Base-by-base conservation (phyloP, 1,284 basidiomycete genomes). In the Coniferiporia weirii region DNA sequence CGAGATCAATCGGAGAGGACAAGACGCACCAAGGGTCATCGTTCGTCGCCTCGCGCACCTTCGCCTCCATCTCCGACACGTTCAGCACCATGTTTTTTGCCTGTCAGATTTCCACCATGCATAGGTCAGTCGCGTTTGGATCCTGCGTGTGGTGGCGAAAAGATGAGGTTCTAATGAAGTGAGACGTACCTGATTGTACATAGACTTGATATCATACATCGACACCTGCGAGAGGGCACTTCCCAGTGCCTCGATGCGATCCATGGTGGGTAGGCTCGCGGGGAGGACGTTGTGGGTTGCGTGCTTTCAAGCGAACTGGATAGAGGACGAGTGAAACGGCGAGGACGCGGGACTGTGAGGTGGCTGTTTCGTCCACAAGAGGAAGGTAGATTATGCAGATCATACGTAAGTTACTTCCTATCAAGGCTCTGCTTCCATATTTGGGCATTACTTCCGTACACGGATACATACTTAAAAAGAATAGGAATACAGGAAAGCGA, bases 21-120 rank as follows among this genome's bases (percentile, higher is more conserved):
- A 5, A 27, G 27, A 62, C 22, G 65, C 69, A 96, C 96, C 96
- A 99, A 58, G 96, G 87, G 65, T 99, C 97, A 69, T 98, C 95
- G 67, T 98, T 99, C 7, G 97, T 99, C 2, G 97, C 96, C 65
- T 99, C 97, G 66, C 86, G 81, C 34, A 99, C 96, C 75, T 98
- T 98, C 15, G 89, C 92, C 74, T 99, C 97, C 84, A 94, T 97
- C 76, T 98, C 96, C 65, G 89, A 93, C 62, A 98, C 81, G 76
- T 98, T 98, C 66, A 98, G 80, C 15, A 98, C 95, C 64, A 91
- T 84, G 72, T 92, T 92, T 76, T 88, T 92, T 43, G 90, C 89
- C 90, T 92, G 59, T 35, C 27, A 27, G 2, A 27, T 3, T 27
- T 27, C 27, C 3, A 27, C 5, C 27, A 27, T 27, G 27, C 27